These are phyloP conservation scores for Saccharomycodes ludwigii DNA, from an alignment of 805 yeast genomes.

Conservation along the genomic window DNA sequence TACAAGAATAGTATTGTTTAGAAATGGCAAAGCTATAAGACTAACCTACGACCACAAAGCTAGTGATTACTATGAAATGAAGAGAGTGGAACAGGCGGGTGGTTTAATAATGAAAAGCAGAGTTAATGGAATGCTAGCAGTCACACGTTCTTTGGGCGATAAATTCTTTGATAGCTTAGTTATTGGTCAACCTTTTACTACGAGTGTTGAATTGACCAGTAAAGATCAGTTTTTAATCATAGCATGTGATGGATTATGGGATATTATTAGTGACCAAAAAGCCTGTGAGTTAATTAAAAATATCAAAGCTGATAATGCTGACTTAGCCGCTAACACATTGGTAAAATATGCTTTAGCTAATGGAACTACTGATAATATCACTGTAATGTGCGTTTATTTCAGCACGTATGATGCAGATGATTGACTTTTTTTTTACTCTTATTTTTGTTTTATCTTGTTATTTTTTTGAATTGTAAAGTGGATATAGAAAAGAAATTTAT, in stretches of 20 bases:
- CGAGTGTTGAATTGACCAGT: constrained; percentile 58
- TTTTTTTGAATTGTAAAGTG: constrained; percentile 2
- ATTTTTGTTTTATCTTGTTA: too few relatives aligned
- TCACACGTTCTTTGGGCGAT: constrained; percentile 88
- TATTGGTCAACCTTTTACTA: constrained; percentile 84
- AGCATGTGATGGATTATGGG: constrained; percentile 98
- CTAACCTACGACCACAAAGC: constrained; percentile 92
- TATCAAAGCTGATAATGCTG: constrained; percentile 39
- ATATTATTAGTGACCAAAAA: constrained; percentile 71
- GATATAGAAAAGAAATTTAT: too few relatives aligned
- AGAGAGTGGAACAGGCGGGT: constrained; percentile 64
- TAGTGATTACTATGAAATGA: constrained; percentile 63
- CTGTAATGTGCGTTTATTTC: constrained; percentile 71
- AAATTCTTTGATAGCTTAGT: constrained; percentile 83
- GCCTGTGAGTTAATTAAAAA: constrained; percentile 65
- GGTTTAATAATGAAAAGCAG: constrained; percentile 83
- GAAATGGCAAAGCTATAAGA: constrained; percentile 65
- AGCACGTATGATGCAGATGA: constrained; percentile 7
- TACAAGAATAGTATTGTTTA: constrained; percentile 66
- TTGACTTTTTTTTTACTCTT: not conserved
- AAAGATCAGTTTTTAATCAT: constrained; percentile 70
- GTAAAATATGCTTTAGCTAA: constrained; percentile 65
- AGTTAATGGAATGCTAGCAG: constrained; percentile 93
- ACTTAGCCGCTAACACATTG: constrained; percentile 47
- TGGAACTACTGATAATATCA: constrained; percentile 81